phyloP scores from a whole-genome alignment of 176 grass and related monocot genomes.

The Musa troglodytarum region DNA sequence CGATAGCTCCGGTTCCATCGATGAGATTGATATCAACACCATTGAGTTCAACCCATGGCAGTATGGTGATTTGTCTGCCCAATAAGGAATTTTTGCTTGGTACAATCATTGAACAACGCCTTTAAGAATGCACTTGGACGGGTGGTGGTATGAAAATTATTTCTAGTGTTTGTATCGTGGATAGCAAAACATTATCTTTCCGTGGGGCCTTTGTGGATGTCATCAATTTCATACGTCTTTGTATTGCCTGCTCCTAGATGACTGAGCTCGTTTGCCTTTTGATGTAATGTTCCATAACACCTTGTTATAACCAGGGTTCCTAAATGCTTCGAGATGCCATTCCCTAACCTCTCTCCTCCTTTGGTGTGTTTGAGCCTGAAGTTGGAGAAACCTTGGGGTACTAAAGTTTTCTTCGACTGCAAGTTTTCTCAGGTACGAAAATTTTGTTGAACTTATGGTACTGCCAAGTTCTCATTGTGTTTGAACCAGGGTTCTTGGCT shows the following conservation, averaged over 20 bases:
- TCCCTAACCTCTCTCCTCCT: no score
- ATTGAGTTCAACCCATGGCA: conserved; percentile 90
- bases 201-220: not conserved
- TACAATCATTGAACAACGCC: not conserved
- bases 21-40: conserved; percentile 31
- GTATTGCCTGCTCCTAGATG: not conserved
- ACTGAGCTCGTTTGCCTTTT: not conserved
- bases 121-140: conserved; percentile 6
- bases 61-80: conserved; percentile 36
- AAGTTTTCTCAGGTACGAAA: no score
- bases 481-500: no score
- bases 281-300: no score
- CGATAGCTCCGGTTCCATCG: conserved; percentile 26
- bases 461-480: no score
- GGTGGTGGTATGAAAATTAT: not conserved
- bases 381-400: no score
- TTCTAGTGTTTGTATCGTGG: not conserved
- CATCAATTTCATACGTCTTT: not conserved
- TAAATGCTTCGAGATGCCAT: no score
- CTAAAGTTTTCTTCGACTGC: no score
- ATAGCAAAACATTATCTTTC: not conserved
- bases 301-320: no score
- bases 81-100: conserved; percentile 27
- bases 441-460: no score
- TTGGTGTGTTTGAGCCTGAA: no score